Evolutionary conservation across 441 rosid genomes (phyloP), one percentile per base, ranked within the genome.

Genomic region (Erodium moschatum): DNA sequence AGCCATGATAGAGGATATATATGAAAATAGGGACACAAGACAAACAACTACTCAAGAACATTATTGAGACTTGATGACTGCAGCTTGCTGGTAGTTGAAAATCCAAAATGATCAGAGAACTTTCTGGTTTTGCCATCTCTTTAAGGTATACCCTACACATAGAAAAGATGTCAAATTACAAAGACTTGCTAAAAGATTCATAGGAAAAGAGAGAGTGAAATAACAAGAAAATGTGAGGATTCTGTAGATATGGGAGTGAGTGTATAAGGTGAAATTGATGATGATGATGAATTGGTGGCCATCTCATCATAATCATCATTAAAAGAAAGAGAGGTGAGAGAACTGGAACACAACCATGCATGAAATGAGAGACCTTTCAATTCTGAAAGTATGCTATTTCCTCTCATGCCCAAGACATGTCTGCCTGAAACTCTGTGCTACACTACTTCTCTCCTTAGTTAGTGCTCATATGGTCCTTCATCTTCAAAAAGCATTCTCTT

Each of bases 351-450:
- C 8, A 52, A 4, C 20, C 21, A 15, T 52, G 60, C 60, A 52
- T 52, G 60, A 52, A 15, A 52, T 52, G 60, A 52, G 60, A 52
- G 60, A 52, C 19, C 60, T 52, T 52, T 52, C 60, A 52, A 52
- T 11, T 52, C 8, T 52, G 16, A 52, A 52, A 52, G 20, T 16
- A 8, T 52, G 60, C 16, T 52, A 18, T 52, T 52, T 52, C 60
- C 60, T 52, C n/a, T n/a, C 60, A 15, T 52, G 60, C 16, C 60
- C 60, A 15, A 52, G 60, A 52, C 60, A 52, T 52, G 60, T 52
- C 60, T 52, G 60, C 60, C 48, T 52, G 60, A 52, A 52, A 52
- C 60, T 15, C 60, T 52, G 60, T 52, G 60, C 60, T 2, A 52
- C 18, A 42, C 46, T 16, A 50, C 58, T 50, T n/a, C 19, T 13